Evolutionary conservation across 139 green algal species (phyloP), one percentile per base, ranked within the genome.

Genomic region (Chlorella sp.): DNA sequence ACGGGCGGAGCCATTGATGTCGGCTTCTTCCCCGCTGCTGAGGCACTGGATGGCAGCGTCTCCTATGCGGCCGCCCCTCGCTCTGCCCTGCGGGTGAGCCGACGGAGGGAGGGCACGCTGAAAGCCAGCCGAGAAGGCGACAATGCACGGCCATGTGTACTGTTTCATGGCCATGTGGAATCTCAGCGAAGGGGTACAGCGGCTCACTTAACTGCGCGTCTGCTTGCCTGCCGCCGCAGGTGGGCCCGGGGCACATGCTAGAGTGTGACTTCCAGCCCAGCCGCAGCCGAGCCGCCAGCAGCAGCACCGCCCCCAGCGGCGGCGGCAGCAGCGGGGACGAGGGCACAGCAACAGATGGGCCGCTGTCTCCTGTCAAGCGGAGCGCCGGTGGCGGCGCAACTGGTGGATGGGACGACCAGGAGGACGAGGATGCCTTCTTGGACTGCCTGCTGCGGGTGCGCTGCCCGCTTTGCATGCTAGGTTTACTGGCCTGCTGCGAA

Each of bases 401-500:
- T 3, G 79, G 43, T 5, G 83, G 46, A 0, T 87, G 83, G 72
- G 67, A 78, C 1, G 81, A 88, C 4, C 70, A 82, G 44, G 88
- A 91, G 65, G 88, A 91, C 46, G 88, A 91, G 36, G 88, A 90
- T 19, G 88, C 88, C 0, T 88, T 91, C 44, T 60, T 91, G 83
- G 86, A 88, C 67, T 69, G 72, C 32, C 54, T 91, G 30, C 73
- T 86, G 6, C 81, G 77, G 72, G 81, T 86, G 69, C 41, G 73
- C 56, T 6, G 16, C 2, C 30, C 1, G 70, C 41, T 60, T 11
- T n/a, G 40, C 41, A 7, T 58, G 67, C 13, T 46, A 11, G 32
- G 36, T 51, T 76, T 16, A 32, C n/a, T n/a, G 22, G 24, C 30
- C 30, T 69, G 28, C 62, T 69, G 62, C 62, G 20, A n/a, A n/a